Evolutionary conservation across 305 asterid genomes (phyloP).

Genomic region (Andrographis paniculata): DNA sequence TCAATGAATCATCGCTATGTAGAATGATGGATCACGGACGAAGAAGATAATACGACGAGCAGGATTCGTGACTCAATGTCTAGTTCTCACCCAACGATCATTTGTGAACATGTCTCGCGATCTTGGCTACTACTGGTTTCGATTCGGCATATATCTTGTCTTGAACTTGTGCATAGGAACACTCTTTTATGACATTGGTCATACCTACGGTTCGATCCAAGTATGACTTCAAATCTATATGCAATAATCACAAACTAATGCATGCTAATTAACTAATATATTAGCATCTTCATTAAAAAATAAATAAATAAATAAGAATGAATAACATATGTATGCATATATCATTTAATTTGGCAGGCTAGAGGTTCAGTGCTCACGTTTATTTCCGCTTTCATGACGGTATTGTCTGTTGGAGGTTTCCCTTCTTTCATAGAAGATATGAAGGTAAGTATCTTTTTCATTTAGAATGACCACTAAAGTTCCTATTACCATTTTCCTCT

Average conservation of each 20-base stretch:
- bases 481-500: no score
- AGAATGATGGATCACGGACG: constrained; percentile 8
- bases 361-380: constrained; percentile 50
- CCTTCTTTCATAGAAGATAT: constrained; percentile 60
- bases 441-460: constrained; percentile 33
- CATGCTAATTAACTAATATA: no score
- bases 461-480: no score
- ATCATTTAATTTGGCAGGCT: constrained; percentile 25
- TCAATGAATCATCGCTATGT: background rate
- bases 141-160: constrained; percentile 32
- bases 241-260: no score
- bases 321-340: no score
- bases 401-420: constrained; percentile 58
- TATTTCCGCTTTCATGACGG: constrained; percentile 47
- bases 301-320: no score
- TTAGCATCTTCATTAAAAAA: no score
- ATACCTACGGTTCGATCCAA: constrained; percentile 34
- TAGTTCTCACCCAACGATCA: constrained; percentile 38
- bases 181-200: constrained; percentile 35
- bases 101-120: constrained; percentile 48
- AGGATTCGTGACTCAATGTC: constrained; percentile 34
- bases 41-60: constrained; percentile 30
- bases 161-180: constrained; percentile 43
- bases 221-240: constrained; percentile 9
- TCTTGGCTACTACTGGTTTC: constrained; percentile 58